phyloP scores from a whole-genome alignment of 805 yeast genomes.

The Saccharomyces jurei region DNA sequence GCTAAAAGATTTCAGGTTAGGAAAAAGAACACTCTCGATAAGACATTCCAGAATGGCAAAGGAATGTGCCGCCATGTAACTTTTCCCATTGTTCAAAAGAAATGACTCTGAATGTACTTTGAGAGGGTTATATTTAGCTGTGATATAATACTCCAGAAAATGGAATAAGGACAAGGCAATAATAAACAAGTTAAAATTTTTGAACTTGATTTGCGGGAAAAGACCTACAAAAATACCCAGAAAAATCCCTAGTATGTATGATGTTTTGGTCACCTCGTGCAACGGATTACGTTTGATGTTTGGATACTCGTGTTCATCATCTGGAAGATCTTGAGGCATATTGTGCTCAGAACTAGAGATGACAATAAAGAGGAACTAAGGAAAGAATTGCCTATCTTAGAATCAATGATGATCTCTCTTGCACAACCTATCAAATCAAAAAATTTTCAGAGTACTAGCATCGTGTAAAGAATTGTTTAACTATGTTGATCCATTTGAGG shows the following conservation, averaged over 20 bases:
- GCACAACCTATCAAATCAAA: not conserved
- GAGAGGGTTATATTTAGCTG: slow-evolving; percentile 63
- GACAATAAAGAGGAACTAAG: not conserved
- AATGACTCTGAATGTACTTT: slow-evolving; percentile 67
- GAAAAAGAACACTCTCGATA: slow-evolving; percentile 37
- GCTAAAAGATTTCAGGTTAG: slow-evolving; percentile 27
- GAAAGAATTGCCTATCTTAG: not conserved
- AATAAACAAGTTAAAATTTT: slow-evolving; percentile 41
- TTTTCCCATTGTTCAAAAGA: slow-evolving; percentile 53
- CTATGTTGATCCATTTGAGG: not conserved
- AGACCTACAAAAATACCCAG: slow-evolving; percentile 35
- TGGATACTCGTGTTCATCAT: slow-evolving; percentile 19
- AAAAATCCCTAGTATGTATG: slow-evolving; percentile 37
- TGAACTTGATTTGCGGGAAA: slow-evolving; percentile 24
- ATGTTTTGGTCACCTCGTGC: slow-evolving; percentile 37
- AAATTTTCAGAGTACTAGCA: not conserved
- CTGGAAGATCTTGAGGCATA: slow-evolving; percentile 4
- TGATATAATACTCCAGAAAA: slow-evolving; percentile 70
- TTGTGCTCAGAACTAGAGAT: not conserved
- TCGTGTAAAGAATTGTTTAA: not conserved
- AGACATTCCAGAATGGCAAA: slow-evolving; percentile 45
- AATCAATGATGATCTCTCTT: not conserved
- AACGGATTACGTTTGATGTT: slow-evolving; percentile 36
- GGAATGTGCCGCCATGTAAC: slow-evolving; percentile 50
- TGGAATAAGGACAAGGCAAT: slow-evolving; percentile 57